Evolutionary conservation across 2,329 filamentous ascomycete species (phyloP).

Genomic region (Colletotrichum sp.): DNA sequence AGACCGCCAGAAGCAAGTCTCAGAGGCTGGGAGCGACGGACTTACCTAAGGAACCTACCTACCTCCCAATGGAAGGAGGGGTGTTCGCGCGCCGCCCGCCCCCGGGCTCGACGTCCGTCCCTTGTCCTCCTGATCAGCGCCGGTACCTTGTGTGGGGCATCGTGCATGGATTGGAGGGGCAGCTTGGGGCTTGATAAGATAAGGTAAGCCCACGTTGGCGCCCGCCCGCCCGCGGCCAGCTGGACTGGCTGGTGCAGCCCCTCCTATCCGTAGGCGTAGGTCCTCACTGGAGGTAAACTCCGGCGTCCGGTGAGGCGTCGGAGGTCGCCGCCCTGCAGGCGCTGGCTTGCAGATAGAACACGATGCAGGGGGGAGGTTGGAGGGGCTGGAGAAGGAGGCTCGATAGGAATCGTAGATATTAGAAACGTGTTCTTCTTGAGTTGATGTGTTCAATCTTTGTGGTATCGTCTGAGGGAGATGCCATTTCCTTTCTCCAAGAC

Average conservation of each 20-base stretch:
- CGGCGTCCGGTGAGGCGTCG: conserved; percentile 13
- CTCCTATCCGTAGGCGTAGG: background rate
- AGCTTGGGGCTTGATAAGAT: conserved; percentile 13
- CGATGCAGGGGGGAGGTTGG: background rate
- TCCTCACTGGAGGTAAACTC: background rate
- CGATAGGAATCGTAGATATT: background rate
- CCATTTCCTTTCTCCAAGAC: background rate
- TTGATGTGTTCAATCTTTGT: background rate
- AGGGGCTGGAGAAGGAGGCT: background rate
- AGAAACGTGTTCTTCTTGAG: conserved; percentile 5
- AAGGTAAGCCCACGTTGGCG: background rate
- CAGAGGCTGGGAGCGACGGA: background rate
- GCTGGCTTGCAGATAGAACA: background rate
- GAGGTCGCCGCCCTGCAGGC: conserved; percentile 14
- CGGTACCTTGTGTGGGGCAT: conserved; percentile 16
- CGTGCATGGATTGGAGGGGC: conserved; percentile 12
- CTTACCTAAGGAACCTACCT: background rate
- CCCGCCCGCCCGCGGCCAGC: background rate
- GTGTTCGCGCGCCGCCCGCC: background rate
- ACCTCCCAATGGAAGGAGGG: background rate
- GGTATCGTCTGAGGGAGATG: background rate
- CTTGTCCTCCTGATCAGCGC: conserved; percentile 20
- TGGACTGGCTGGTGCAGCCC: background rate
- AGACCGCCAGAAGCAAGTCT: background rate
- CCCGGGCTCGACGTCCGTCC: conserved; percentile 8